These are phyloP conservation scores for Fagus sylvatica DNA, from an alignment of 306 rosid genomes.

Conservation along the genomic window DNA sequence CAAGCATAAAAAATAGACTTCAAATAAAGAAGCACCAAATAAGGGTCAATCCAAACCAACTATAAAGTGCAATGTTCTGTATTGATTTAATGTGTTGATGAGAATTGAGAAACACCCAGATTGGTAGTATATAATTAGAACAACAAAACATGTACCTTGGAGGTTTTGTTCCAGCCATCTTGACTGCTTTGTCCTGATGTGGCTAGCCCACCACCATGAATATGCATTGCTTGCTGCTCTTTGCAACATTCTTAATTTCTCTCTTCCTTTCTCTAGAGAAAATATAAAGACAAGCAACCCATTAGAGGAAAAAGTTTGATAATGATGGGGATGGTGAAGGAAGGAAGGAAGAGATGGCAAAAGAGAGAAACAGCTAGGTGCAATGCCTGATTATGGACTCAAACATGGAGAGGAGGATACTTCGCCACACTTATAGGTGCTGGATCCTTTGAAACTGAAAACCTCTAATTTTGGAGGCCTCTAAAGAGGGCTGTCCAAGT, in stretches of 20 bases:
- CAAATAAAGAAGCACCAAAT: neutral
- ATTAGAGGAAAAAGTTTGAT: constrained; percentile 30
- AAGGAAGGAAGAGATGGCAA: constrained; percentile 14
- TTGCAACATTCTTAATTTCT: constrained; percentile 60
- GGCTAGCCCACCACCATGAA: constrained; percentile 99
- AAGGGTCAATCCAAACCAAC: constrained; percentile 1
- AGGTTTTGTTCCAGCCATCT: constrained; percentile 95
- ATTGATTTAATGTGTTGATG: neutral
- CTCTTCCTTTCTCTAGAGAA: constrained; percentile 3
- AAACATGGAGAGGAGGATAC: constrained; percentile 56
- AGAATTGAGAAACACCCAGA: neutral
- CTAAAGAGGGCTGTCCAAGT: constrained; percentile 17
- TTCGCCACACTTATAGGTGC: constrained; percentile 47
- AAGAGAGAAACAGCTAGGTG: constrained; percentile 29
- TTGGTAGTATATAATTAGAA: neutral
- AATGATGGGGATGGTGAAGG: neutral
- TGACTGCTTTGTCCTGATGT: constrained; percentile 94
- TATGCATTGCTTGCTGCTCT: constrained; percentile 95
- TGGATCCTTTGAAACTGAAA: constrained; percentile 19
- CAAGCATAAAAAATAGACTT: neutral
- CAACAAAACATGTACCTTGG: constrained; percentile 49
- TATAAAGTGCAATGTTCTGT: constrained; percentile 2
- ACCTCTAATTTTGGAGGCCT: constrained; percentile 31
- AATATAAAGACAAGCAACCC: constrained; percentile 29
- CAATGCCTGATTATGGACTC: constrained; percentile 24